Conservation (phyloP, 192 early-diverging fungal species). For the Coemansia sp. region DNA sequence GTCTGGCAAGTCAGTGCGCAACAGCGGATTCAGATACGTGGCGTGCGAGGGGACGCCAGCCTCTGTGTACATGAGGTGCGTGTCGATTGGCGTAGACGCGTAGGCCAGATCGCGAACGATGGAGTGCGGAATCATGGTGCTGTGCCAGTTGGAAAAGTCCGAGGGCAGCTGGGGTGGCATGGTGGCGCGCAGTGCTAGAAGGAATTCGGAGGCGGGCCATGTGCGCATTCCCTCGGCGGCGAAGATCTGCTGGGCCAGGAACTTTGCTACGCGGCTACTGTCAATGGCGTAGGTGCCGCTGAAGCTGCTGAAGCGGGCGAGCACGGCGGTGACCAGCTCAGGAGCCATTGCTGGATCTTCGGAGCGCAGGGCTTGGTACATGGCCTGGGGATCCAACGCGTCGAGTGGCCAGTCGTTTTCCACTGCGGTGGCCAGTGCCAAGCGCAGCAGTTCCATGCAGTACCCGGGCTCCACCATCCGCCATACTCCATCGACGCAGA, state of each 20-base stretch:
- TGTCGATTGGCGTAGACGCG: constrained; percentile 22
- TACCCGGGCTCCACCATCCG: constrained; percentile 12
- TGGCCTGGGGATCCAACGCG: constrained; percentile 10
- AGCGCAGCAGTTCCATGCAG: constrained; percentile 38
- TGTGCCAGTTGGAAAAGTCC: constrained; percentile 19
- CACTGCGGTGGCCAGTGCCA: constrained; percentile 38
- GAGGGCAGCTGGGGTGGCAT: constrained; percentile 44
- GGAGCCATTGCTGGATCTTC: constrained; percentile 11
- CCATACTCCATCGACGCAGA: constrained; percentile 12
- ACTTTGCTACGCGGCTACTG: constrained; percentile 22
- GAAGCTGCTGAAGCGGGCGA: constrained; percentile 18
- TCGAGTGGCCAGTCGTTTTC: constrained; percentile 41
- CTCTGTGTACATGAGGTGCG: constrained; percentile 17
- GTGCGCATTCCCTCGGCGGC: constrained; percentile 22
- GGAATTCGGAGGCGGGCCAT: constrained; percentile 44
- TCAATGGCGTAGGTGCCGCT: constrained; percentile 23
- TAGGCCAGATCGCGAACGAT: constrained; percentile 45
- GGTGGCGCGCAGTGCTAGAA: constrained; percentile 25
- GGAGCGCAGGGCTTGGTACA: constrained; percentile 13
- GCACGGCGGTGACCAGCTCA: constrained; percentile 35
- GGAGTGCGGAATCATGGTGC: constrained; percentile 25
- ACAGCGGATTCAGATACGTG: constrained; percentile 31
- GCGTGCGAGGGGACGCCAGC: constrained; percentile 8
- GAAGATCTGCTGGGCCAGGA: constrained; percentile 48
- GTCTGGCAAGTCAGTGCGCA: constrained; percentile 18